A percentile compares a stretch with the other conserved stretches of the same genome.
Conservation (phyloP, 1,139 yeast species). For the Zhuliangozyma parablackwelliae region DNA sequence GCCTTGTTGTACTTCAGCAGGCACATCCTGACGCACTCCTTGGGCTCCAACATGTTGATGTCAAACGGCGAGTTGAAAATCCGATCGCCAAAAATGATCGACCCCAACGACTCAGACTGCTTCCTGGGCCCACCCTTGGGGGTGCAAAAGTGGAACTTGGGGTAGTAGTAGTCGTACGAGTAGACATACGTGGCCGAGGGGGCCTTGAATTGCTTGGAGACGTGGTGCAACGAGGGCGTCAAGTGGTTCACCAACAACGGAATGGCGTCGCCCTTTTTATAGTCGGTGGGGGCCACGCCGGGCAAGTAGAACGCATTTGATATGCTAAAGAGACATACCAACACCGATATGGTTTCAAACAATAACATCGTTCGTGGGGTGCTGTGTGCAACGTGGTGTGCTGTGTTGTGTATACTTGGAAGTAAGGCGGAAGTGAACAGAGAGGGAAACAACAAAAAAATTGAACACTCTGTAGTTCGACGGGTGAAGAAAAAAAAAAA, state of each 20-base stretch:
- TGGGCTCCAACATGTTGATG: constrained; percentile 69
- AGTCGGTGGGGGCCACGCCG: constrained; percentile 92
- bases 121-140: constrained; percentile 68
- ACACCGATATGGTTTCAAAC: constrained; percentile 11
- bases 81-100: constrained; percentile 92
- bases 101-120: constrained; percentile 88
- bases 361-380: constrained; percentile 2
- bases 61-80: constrained; percentile 89
- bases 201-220: constrained; percentile 23
- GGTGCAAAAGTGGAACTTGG: constrained; percentile 75
- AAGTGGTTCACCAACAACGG: constrained; percentile 84
- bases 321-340: constrained; percentile 18
- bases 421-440: no score
- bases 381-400: no score
- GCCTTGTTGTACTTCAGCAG: constrained; percentile 50
- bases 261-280: constrained; percentile 63
- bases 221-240: constrained; percentile 68
- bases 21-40: constrained; percentile 66
- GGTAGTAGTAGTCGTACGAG: constrained; percentile 83
- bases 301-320: constrained; percentile 76
- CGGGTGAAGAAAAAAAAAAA: neutral
- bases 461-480: no score
- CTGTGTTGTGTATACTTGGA: no score
- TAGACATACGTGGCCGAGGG: constrained; percentile 53
- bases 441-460: no score